Percentiles rank a stretch among this genome's conserved stretches.
Conservation (phyloP, 306 rosid species). For the Dryas octopetala region DNA sequence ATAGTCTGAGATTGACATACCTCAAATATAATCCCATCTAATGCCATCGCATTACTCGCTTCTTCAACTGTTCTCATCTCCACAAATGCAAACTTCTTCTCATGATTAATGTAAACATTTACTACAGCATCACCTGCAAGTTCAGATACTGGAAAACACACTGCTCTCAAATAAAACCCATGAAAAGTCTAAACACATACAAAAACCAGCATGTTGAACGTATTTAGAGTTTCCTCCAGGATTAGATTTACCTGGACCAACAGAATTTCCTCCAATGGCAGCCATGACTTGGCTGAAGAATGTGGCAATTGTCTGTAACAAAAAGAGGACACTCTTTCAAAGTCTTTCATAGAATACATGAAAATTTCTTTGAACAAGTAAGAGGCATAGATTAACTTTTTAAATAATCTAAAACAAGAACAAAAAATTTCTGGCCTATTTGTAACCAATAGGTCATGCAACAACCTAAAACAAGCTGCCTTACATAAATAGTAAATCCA, state of each 20-base stretch:
- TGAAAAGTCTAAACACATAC: slow-evolving; percentile 11
- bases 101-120: slow-evolving; percentile 81
- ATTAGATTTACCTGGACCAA: slow-evolving; percentile 56
- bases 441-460: neutral
- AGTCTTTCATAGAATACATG: slow-evolving; percentile 13
- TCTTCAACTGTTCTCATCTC: slow-evolving; percentile 94
- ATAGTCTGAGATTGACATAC: slow-evolving; percentile 28
- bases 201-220: neutral
- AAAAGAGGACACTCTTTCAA: slow-evolving; percentile 24
- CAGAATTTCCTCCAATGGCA: slow-evolving; percentile 80
- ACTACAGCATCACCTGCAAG: slow-evolving; percentile 77
- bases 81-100: slow-evolving; percentile 86
- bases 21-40: slow-evolving; percentile 85
- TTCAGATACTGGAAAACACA: slow-evolving; percentile 33
- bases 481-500: neutral
- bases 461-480: neutral
- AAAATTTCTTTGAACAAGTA: slow-evolving; percentile 12
- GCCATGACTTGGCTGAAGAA: slow-evolving; percentile 78
- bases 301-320: slow-evolving; percentile 65
- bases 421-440: neutral
- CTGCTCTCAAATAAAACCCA: slow-evolving; percentile 18
- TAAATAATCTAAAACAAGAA: neutral
- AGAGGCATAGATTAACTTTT: slow-evolving; percentile 7
- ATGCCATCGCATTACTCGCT: slow-evolving; percentile 90
- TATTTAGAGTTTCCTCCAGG: neutral